These are phyloP conservation scores for Umbelopsis sp. DNA, from an alignment of 192 early-diverging fungal genomes.

Conservation along the genomic window DNA sequence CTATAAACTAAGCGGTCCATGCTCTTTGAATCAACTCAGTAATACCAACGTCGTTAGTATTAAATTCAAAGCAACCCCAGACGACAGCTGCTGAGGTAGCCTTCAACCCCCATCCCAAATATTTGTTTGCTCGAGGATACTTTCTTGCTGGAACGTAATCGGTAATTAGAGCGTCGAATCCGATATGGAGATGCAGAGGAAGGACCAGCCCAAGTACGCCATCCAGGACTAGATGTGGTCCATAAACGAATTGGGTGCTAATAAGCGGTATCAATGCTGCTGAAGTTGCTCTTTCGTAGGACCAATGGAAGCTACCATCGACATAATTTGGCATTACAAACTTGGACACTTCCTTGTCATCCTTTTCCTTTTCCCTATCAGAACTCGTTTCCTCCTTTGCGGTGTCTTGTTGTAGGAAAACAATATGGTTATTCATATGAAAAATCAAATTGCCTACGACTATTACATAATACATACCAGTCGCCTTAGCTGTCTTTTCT, in stretches of 20 bases:
- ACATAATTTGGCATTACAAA: slow-evolving; percentile 47
- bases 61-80: slow-evolving; percentile 92
- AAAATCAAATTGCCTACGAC: too few species aligned
- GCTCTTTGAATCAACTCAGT: slow-evolving; percentile 81
- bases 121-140: slow-evolving; percentile 61
- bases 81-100: slow-evolving; percentile 68
- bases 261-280: slow-evolving; percentile 75
- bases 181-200: slow-evolving; percentile 85
- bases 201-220: slow-evolving; percentile 87
- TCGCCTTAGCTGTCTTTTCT: not conserved
- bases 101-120: slow-evolving; percentile 67
- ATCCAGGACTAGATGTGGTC: slow-evolving; percentile 86
- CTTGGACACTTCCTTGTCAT: not conserved
- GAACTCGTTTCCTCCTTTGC: not conserved
- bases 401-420: not conserved
- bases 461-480: not conserved
- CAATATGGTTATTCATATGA: not conserved
- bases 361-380: not conserved
- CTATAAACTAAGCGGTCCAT: slow-evolving; percentile 74
- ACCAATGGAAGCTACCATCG: slow-evolving; percentile 94
- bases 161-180: slow-evolving; percentile 48
- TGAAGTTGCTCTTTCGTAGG: slow-evolving; percentile 84
- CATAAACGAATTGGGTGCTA: slow-evolving; percentile 70
- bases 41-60: slow-evolving; percentile 94
- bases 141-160: slow-evolving; percentile 85